These are phyloP conservation scores for Chlorella sp. DNA, from an alignment of 139 green algal genomes.

Conservation along the genomic window DNA sequence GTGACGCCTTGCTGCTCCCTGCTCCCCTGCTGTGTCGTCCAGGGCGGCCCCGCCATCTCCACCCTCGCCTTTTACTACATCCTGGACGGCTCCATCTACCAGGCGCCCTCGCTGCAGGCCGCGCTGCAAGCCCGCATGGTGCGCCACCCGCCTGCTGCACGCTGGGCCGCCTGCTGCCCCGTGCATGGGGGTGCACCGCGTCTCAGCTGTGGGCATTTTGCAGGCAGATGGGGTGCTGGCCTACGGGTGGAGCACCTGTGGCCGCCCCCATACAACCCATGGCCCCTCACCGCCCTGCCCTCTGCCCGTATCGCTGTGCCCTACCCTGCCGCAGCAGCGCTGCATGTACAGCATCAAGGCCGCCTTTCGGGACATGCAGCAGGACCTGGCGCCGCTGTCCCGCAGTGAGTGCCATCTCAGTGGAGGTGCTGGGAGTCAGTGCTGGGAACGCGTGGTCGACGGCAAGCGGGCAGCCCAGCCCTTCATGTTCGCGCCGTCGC, in stretches of 20 bases:
- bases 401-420: background rate
- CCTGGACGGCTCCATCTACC: conserved; percentile 79
- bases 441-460: no score
- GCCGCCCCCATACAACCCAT: background rate
- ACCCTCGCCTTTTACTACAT: conserved; percentile 78
- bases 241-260: background rate
- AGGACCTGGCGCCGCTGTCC: conserved; percentile 60
- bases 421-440: background rate
- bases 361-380: conserved; percentile 58
- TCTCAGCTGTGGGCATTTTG: background rate
- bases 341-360: conserved; percentile 53
- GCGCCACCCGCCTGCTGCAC: no score
- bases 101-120: conserved; percentile 79
- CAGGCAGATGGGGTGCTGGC: background rate
- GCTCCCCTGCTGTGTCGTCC: background rate
- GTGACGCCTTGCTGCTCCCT: no score
- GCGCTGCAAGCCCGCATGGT: conserved; percentile 66
- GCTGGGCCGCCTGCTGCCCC: no score
- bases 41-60: background rate
- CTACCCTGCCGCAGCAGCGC: conserved; percentile 38
- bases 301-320: background rate
- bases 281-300: background rate
- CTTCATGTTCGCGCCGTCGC: no score
- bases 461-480: no score
- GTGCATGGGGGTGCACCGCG: background rate